Conservation (phyloP, 331 rosid species). For the Cydonia oblonga region DNA sequence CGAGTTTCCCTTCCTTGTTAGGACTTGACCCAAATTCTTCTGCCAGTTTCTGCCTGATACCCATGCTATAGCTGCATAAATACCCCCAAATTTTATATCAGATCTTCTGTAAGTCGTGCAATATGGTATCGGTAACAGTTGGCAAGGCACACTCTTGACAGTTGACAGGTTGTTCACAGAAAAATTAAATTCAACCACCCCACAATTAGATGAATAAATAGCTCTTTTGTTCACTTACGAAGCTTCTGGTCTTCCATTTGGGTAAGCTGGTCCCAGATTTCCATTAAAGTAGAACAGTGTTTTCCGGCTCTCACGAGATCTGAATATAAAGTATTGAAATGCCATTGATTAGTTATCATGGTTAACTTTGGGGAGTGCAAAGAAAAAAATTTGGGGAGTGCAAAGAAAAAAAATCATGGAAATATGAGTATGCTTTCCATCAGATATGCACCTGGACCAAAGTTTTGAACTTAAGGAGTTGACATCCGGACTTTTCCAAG, state of each 20-base stretch:
- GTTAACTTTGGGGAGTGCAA: constrained; percentile 6
- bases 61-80: constrained; percentile 77
- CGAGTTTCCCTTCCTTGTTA: constrained; percentile 68
- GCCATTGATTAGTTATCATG: neutral
- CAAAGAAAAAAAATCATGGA: neutral
- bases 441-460: constrained; percentile 54
- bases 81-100: neutral
- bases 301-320: constrained; percentile 67
- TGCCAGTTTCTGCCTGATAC: constrained; percentile 79
- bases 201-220: constrained; percentile 5
- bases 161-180: neutral
- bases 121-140: neutral
- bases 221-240: constrained; percentile 45
- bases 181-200: neutral
- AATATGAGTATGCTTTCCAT: neutral
- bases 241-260: constrained; percentile 61
- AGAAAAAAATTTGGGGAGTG: too few relatives aligned
- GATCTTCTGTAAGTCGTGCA: constrained; percentile 8
- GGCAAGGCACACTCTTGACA: neutral
- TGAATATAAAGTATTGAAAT: constrained; percentile 27
- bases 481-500: constrained; percentile 85
- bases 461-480: constrained; percentile 39
- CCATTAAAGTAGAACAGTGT: constrained; percentile 85
- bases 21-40: constrained; percentile 83
- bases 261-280: constrained; percentile 82